phyloP scores from a whole-genome alignment of 768 basidiomycete genomes.

The Hydnum rufescens region DNA sequence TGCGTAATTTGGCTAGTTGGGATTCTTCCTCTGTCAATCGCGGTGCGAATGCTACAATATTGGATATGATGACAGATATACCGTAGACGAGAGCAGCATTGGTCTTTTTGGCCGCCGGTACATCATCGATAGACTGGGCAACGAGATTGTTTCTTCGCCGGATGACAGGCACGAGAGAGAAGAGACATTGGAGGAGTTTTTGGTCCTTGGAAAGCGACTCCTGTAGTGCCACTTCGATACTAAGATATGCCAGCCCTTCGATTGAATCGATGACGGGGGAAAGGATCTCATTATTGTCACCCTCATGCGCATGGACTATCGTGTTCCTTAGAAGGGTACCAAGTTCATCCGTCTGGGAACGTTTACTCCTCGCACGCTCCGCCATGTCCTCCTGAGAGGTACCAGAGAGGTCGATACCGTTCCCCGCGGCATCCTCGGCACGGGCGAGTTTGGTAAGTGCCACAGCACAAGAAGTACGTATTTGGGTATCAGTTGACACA shows the following conservation, averaged over 20 bases:
- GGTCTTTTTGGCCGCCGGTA: conserved; percentile 10
- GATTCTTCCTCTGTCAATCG: conserved; percentile 59
- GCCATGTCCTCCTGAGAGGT: not conserved
- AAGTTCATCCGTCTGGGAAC: conserved; percentile 20
- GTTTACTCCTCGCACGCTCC: not conserved
- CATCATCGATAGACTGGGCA: conserved; percentile 6
- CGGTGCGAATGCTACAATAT: conserved; percentile 52
- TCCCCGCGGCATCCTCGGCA: conserved; percentile 29
- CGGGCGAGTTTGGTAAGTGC: conserved; percentile 62
- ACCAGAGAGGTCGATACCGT: conserved; percentile 7
- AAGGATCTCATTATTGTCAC: not conserved
- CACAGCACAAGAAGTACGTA: conserved; percentile 46
- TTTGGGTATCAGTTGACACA: conserved; percentile 24
- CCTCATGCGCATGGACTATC: conserved; percentile 22
- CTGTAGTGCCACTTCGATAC: conserved; percentile 4
- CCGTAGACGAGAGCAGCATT: conserved; percentile 47
- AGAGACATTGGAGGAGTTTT: conserved; percentile 35
- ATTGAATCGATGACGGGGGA: conserved; percentile 40
- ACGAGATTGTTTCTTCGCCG: conserved; percentile 18
- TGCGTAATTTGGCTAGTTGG: conserved; percentile 60
- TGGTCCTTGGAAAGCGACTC: conserved; percentile 35
- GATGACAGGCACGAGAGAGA: conserved; percentile 34
- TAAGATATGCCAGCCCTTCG: conserved; percentile 76
- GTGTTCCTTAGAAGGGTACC: conserved; percentile 37
- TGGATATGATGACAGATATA: conserved; percentile 49